Percentiles rank a stretch among this genome's conserved stretches.
phyloP scores from a whole-genome alignment of 2,329 filamentous ascomycete species.

The Epichloe typhina region DNA sequence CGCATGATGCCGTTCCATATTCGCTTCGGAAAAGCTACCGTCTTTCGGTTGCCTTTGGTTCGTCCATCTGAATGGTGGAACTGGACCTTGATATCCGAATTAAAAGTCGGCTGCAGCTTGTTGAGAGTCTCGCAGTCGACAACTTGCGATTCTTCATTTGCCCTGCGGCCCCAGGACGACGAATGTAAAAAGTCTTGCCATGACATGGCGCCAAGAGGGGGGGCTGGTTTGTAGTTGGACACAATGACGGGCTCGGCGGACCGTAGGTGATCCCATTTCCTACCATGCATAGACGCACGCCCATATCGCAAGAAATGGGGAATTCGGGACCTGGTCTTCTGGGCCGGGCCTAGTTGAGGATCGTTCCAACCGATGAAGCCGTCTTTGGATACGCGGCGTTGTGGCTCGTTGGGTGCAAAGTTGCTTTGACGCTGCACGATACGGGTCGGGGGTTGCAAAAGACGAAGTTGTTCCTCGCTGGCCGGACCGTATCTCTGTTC shows the following conservation, averaged over 20 bases:
- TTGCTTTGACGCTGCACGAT: conserved; percentile 29
- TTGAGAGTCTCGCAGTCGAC: conserved; percentile 32
- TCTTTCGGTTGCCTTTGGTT: conserved; percentile 15
- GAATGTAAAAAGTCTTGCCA: conserved; percentile 43
- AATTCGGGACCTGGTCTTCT: conserved; percentile 23
- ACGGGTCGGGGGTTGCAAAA: conserved; percentile 25
- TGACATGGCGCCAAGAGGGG: conserved; percentile 27
- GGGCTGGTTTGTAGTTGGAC: conserved; percentile 29
- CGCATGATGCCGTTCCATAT: conserved; percentile 58
- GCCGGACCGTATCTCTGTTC: conserved; percentile 26
- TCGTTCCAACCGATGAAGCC: conserved; percentile 32
- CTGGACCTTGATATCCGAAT: conserved; percentile 21
- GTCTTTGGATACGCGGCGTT: conserved; percentile 33
- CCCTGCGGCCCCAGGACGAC: conserved; percentile 35
- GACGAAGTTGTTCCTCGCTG: conserved; percentile 24
- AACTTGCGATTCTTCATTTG: conserved; percentile 35
- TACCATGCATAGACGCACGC: conserved; percentile 31
- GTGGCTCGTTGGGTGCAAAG: conserved; percentile 23
- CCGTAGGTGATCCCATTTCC: conserved; percentile 47
- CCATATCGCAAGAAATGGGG: conserved; percentile 33
- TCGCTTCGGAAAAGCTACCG: conserved; percentile 33
- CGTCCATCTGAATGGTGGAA: conserved; percentile 15
- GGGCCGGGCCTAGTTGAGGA: conserved; percentile 21
- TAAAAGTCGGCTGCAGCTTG: conserved; percentile 34
- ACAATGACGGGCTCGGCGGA: conserved; percentile 47